Conservation (phyloP, 352 stramenopile genomes). For the Phytophthora sp. region DNA sequence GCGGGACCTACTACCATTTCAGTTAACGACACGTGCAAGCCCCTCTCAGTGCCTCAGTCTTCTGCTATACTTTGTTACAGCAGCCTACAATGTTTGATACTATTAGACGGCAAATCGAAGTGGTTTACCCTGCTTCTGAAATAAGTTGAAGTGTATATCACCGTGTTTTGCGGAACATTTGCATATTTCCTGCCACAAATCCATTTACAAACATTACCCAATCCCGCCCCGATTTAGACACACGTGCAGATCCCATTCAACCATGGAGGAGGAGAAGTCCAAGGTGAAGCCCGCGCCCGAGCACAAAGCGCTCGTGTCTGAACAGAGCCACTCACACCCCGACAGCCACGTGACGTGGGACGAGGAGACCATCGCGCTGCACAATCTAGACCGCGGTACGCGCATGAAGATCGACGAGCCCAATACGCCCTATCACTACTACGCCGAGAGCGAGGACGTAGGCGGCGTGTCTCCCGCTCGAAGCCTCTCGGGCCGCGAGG, state of each 20-base stretch:
- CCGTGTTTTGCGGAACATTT: background rate
- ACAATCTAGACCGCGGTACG: conserved; percentile 91
- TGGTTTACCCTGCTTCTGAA: too few relatives aligned
- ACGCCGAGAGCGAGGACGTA: conserved; percentile 41
- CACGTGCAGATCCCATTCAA: background rate
- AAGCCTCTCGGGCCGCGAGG: conserved; percentile 57
- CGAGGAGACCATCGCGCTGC: conserved; percentile 91
- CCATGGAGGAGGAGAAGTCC: conserved; percentile 25
- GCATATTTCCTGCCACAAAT: background rate
- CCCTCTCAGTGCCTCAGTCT: too few relatives aligned
- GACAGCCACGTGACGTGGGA: conserved; percentile 88
- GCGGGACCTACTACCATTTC: too few relatives aligned
- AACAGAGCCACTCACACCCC: conserved; percentile 13
- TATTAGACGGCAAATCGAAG: too few relatives aligned
- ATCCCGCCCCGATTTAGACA: background rate
- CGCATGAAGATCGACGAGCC: conserved; percentile 95
- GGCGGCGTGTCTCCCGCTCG: conserved; percentile 52
- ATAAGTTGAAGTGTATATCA: conserved; percentile 2
- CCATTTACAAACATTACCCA: background rate
- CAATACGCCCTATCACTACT: conserved; percentile 92
- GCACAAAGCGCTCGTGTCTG: conserved; percentile 20
- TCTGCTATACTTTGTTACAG: too few relatives aligned
- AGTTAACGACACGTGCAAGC: too few relatives aligned
- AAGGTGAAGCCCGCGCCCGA: conserved; percentile 22
- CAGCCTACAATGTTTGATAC: too few relatives aligned